These are phyloP conservation scores for Ophiostoma pallidulum DNA, from an alignment of 2,329 filamentous ascomycete genomes.

Conservation along the genomic window DNA sequence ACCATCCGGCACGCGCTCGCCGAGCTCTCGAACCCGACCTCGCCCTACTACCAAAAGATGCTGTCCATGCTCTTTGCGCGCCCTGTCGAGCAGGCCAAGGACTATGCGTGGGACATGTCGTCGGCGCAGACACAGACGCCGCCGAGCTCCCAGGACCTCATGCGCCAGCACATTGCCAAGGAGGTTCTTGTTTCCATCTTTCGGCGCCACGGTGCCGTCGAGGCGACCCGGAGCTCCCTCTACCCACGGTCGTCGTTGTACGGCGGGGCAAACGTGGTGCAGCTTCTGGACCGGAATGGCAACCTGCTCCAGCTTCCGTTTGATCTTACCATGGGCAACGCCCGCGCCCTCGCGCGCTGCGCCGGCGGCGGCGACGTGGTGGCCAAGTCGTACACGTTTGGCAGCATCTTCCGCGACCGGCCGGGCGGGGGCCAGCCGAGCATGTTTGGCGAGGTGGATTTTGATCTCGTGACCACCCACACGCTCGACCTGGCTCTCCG, in stretches of 20 bases:
- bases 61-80: conserved; percentile 75
- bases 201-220: conserved; percentile 78
- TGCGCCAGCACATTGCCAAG: conserved; percentile 66
- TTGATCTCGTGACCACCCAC: conserved; percentile 84
- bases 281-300: conserved; percentile 71
- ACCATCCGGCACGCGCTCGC: conserved; percentile 76
- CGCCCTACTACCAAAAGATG: conserved; percentile 83
- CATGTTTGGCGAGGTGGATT: conserved; percentile 83
- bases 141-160: conserved; percentile 43
- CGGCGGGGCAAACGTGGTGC: conserved; percentile 59
- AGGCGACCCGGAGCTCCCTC: conserved; percentile 62
- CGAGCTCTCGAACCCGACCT: conserved; percentile 70
- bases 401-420: conserved; percentile 74
- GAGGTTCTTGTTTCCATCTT: conserved; percentile 70
- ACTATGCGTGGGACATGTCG: conserved; percentile 68
- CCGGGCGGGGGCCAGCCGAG: conserved; percentile 71
- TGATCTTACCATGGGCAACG: conserved; percentile 83
- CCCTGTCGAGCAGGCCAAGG: conserved; percentile 68
- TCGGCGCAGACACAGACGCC: conserved; percentile 39
- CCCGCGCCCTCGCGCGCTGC: conserved; percentile 69
- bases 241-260: conserved; percentile 81
- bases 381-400: conserved; percentile 77
- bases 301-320: conserved; percentile 91
- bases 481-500: conserved; percentile 76
- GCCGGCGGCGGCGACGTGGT: conserved; percentile 46